phyloP scores from a whole-genome alignment of 306 rosid species.

The Erythrophleum fordii region DNA sequence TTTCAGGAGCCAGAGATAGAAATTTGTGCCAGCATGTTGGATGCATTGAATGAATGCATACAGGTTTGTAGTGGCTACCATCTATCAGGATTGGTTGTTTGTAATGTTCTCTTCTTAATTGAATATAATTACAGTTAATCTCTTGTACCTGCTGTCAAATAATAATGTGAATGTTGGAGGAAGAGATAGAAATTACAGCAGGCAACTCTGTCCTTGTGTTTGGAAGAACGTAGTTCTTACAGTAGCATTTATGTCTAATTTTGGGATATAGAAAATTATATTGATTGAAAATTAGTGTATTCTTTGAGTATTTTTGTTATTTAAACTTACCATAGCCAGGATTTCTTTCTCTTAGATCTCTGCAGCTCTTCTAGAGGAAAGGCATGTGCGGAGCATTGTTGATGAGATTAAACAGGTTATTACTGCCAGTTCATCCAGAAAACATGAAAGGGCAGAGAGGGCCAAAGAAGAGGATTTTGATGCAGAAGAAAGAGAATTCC shows the following conservation, averaged over 20 bases:
- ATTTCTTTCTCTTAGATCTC: conserved; percentile 61
- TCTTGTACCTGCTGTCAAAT: conserved; percentile 7
- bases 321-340: conserved; percentile 30
- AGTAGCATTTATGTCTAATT: conserved; percentile 1
- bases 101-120: not conserved
- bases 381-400: conserved; percentile 85
- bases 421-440: conserved; percentile 90
- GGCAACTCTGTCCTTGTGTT: not conserved
- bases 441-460: conserved; percentile 87
- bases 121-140: conserved; percentile 23
- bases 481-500: conserved; percentile 88
- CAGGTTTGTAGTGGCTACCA: conserved; percentile 67
- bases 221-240: conserved; percentile 10
- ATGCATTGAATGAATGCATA: conserved; percentile 85
- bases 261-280: not conserved
- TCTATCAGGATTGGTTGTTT: conserved; percentile 20
- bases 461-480: conserved; percentile 96
- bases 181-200: conserved; percentile 3
- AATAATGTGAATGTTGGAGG: not conserved
- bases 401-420: conserved; percentile 91
- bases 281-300: conserved; percentile 17
- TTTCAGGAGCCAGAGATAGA: conserved; percentile 96
- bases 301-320: not conserved
- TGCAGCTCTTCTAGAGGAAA: conserved; percentile 80
- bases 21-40: conserved; percentile 92